Conservation (phyloP, 202 grass and related monocot species). For the Cymbopogon flexuosus region DNA sequence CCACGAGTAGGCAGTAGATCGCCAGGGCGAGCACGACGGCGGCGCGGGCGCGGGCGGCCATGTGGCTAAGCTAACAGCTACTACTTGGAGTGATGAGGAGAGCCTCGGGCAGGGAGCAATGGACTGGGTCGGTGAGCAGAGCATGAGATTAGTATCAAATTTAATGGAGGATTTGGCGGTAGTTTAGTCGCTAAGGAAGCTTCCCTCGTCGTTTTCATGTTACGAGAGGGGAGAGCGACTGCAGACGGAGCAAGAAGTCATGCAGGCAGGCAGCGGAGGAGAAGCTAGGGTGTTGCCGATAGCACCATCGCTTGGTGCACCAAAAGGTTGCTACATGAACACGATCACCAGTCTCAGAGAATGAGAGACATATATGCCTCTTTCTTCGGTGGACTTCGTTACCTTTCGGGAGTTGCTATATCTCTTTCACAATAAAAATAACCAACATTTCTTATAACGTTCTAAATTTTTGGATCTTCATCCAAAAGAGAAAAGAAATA, state of each 20-base stretch:
- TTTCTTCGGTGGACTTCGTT: too few species aligned
- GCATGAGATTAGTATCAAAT: not conserved
- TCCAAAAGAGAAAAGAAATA: too few species aligned
- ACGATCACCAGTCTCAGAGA: too few species aligned
- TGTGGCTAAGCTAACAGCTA: not conserved
- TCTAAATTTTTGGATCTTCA: too few species aligned
- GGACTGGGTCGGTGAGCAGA: not conserved
- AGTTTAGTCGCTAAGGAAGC: conserved; percentile 34
- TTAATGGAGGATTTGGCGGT: conserved; percentile 2
- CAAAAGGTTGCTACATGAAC: too few species aligned
- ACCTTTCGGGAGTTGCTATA: too few species aligned
- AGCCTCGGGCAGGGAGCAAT: too few species aligned
- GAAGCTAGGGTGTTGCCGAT: not conserved
- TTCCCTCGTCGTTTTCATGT: conserved; percentile 1
- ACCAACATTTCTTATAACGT: too few species aligned
- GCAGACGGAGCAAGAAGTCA: not conserved
- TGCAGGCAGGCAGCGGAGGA: not conserved
- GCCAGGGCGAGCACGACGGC: conserved; percentile 5
- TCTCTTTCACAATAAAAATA: too few species aligned
- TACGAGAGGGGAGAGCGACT: not conserved
- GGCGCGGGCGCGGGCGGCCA: conserved; percentile 23
- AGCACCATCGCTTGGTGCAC: too few species aligned
- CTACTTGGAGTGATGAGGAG: too few species aligned
- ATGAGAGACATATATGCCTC: too few species aligned
- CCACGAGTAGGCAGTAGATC: conserved; percentile 38